Base-by-base conservation (phyloP, 2,329 filamentous ascomycete species). In the Fusarium robinianum region DNA sequence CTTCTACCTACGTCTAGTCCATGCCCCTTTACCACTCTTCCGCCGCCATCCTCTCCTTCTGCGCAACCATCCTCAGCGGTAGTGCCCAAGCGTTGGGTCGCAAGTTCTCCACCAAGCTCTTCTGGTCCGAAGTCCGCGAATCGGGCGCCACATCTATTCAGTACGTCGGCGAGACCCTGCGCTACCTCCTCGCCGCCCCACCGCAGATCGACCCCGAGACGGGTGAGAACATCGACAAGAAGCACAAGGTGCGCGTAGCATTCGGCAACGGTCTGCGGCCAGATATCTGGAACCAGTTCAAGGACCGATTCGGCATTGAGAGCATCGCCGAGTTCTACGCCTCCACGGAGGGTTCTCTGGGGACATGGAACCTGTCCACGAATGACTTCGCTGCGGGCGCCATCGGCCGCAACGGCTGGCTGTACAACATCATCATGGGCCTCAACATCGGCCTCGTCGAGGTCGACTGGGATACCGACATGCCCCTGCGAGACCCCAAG, bases 21-120 rank as follows among this genome's bases (percentile, higher is more conserved):
- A 95, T 96, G 88, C 90, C 90, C 0, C 75, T 96, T 6, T 95
- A 96, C 63, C 90, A 96, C 71, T 85, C 86, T 26, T 89, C 90
- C 0, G 90, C 87, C 9, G 72, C 81, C 5, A 58, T 94, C 6
- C 75, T 95, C 29, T 88, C 85, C 16, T 79, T 91, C 44, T 67
- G 77, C 33, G 74, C 81, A 32, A 77, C 80, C 16, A 66, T 94
- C 21, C 65, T 77, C 40, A 68, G 70, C 1, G 85, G 84, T 27
- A 78, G 76, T 24, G 87, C 89, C 0, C 72, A 91, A 37, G 80
- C 87, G 17, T 69, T 95, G 11, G 87, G 87, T 32, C 83, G 81
- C 56, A 88, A 85, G 58, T 95, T 95, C 71, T 90, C 87, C 3
- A 87, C 85, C 3, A 79, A 78, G 49, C 81, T 75, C 1, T 94